Conservation (phyloP, 495 filamentous ascomycete species). For the Ascobolus immersus region DNA sequence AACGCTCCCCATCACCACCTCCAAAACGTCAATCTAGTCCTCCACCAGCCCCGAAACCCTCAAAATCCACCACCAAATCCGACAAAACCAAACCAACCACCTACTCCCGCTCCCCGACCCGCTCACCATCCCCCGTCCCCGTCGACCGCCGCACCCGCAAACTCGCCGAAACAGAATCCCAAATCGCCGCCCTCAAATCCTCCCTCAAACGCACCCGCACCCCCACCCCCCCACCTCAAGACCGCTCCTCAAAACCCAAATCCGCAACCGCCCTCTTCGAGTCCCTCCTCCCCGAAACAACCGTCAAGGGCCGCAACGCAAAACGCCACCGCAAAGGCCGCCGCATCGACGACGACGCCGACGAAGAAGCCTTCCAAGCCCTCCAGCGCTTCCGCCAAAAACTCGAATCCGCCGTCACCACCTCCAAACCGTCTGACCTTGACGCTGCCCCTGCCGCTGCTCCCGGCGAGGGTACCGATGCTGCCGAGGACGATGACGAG, state of each 20-base stretch:
- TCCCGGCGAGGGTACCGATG: conserved; percentile 9
- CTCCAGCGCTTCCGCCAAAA: conserved; percentile 29
- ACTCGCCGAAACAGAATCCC: conserved; percentile 52
- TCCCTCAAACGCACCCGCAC: conserved; percentile 47
- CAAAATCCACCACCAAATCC: conserved; percentile 5
- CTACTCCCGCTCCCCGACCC: conserved; percentile 7
- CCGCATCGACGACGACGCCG: conserved; percentile 17
- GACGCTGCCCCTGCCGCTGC: conserved; percentile 1
- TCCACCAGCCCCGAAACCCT: conserved; percentile 7
- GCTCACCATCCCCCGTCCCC: background rate
- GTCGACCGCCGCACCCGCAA: conserved; percentile 15
- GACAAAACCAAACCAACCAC: background rate
- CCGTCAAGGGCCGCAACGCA: conserved; percentile 56
- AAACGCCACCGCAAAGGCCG: conserved; percentile 23
- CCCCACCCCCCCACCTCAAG: conserved; percentile 3
- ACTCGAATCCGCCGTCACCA: conserved; percentile 33
- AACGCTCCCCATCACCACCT: background rate
- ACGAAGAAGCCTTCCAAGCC: conserved; percentile 9
- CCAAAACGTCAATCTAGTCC: conserved; percentile 1
- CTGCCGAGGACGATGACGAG: conserved; percentile 25
- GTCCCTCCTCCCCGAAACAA: conserved; percentile 56
- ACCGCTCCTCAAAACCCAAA: conserved; percentile 13
- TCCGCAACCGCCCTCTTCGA: conserved; percentile 34
- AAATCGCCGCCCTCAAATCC: conserved; percentile 72
- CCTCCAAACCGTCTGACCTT: background rate